A percentile compares a stretch with the other conserved stretches of the same genome.
Conservation (phyloP, 345 rosid species). For the Carallia brachiata region DNA sequence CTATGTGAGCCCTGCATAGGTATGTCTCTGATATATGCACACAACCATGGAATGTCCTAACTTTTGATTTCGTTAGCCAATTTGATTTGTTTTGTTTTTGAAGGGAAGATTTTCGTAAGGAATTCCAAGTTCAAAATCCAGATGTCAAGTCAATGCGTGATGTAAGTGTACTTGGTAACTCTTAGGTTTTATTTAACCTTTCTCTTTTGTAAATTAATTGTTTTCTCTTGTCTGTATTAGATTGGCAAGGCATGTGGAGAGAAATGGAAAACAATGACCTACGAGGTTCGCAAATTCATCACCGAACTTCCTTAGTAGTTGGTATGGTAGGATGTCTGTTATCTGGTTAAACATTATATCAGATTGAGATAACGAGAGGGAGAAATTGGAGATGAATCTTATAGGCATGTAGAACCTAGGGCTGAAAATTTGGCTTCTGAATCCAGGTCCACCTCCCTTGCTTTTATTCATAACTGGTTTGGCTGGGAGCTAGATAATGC, state of each 20-base stretch:
- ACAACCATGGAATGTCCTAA: not conserved
- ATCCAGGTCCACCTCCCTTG: too few species aligned
- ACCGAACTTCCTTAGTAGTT: not conserved
- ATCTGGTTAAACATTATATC: not conserved
- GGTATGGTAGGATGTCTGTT: not conserved
- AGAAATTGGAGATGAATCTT: too few species aligned
- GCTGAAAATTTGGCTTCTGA: too few species aligned
- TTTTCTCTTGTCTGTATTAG: slow-evolving; percentile 32
- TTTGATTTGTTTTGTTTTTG: slow-evolving; percentile 11
- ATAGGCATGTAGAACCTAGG: too few species aligned
- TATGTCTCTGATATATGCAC: not conserved
- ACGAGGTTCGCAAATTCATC: slow-evolving; percentile 51
- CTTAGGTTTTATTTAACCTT: not conserved
- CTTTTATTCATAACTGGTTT: too few species aligned
- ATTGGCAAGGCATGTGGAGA: slow-evolving; percentile 96
- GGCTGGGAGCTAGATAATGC: too few species aligned
- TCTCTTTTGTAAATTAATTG: slow-evolving; percentile 13
- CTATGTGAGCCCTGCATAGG: not conserved
- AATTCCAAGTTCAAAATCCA: slow-evolving; percentile 78
- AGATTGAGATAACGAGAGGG: not conserved
- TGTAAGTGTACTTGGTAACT: slow-evolving; percentile 39
- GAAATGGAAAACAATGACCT: slow-evolving; percentile 89
- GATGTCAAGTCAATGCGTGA: slow-evolving; percentile 88
- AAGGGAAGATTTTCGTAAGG: slow-evolving; percentile 94
- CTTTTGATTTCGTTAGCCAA: not conserved